Percentiles rank a stretch among this genome's conserved stretches.
These are phyloP conservation scores for Mycena sp. DNA, from an alignment of 1,284 basidiomycete genomes.

Conservation along the genomic window DNA sequence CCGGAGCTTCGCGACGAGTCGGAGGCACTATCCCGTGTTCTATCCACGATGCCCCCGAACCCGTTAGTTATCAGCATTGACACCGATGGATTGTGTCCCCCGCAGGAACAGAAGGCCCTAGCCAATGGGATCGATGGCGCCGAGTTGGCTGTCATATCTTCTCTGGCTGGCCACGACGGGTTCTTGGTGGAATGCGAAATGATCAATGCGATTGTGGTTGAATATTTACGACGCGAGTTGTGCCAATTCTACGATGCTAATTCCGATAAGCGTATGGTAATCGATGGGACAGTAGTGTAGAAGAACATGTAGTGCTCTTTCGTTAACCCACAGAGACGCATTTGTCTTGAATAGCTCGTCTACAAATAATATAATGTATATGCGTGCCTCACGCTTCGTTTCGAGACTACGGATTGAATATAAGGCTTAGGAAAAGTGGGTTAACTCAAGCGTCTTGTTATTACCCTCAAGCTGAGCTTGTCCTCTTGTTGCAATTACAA, in stretches of 20 bases:
- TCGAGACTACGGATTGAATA: too few species aligned
- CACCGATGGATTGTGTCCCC: constrained; percentile 92
- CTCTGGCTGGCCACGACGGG: constrained; percentile 96
- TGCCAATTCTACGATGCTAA: constrained; percentile 76
- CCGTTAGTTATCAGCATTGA: constrained; percentile 91
- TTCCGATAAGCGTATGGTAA: too few species aligned
- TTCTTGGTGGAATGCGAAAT: constrained; percentile 95
- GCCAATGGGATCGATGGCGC: constrained; percentile 83
- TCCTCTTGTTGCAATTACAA: too few species aligned
- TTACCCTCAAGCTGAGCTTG: too few species aligned
- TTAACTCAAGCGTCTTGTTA: too few species aligned
- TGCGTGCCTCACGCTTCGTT: too few species aligned
- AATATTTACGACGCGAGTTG: constrained; percentile 77
- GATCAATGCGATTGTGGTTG: constrained; percentile 81
- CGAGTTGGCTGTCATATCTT: constrained; percentile 82
- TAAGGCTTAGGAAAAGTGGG: too few species aligned
- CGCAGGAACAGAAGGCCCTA: constrained; percentile 85
- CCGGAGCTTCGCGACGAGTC: constrained; percentile 39
- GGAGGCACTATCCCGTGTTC: constrained; percentile 62
- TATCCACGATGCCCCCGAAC: constrained; percentile 76
- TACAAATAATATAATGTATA: too few species aligned
- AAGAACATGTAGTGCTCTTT: too few species aligned
- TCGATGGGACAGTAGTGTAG: too few species aligned
- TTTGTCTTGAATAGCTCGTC: too few species aligned
- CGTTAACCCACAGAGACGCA: too few species aligned